Evolutionary conservation across 768 basidiomycete species (phyloP).

Genomic region (Lactifluus piperatus): DNA sequence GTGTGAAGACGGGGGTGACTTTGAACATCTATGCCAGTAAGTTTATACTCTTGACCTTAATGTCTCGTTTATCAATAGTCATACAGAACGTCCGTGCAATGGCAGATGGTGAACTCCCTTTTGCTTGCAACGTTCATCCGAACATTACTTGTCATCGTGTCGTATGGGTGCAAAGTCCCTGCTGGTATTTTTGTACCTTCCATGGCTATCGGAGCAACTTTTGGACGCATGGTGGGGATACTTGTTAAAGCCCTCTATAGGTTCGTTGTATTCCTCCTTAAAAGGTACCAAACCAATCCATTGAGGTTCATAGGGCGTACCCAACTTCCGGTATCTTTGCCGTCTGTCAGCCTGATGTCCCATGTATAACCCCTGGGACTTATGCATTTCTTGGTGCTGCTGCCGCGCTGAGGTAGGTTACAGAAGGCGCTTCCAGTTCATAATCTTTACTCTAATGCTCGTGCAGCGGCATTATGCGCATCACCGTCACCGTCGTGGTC

Average conservation of each 20-base stretch:
- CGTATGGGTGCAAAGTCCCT: constrained; percentile 95
- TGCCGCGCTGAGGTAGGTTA: constrained; percentile 74
- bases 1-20: constrained; percentile 88
- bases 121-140: constrained; percentile 87
- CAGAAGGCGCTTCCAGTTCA: neutral
- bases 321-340: constrained; percentile 83
- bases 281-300: neutral
- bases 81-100: constrained; percentile 74
- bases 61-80: constrained; percentile 3
- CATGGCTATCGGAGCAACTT: constrained; percentile 97
- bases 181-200: constrained; percentile 98
- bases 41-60: constrained; percentile 27
- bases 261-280: constrained; percentile 32
- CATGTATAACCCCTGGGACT: constrained; percentile 97
- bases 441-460: neutral
- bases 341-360: constrained; percentile 82
- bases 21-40: constrained; percentile 92
- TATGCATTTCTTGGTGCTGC: constrained; percentile 98
- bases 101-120: constrained; percentile 91
- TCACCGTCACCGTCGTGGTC: constrained; percentile 96
- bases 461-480: constrained; percentile 85
- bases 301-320: constrained; percentile 51
- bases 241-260: constrained; percentile 87
- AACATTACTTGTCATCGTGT: constrained; percentile 77
- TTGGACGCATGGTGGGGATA: constrained; percentile 96